phyloP scores from a whole-genome alignment of 2,329 filamentous ascomycete genomes.

The Aspergillus neotritici region DNA sequence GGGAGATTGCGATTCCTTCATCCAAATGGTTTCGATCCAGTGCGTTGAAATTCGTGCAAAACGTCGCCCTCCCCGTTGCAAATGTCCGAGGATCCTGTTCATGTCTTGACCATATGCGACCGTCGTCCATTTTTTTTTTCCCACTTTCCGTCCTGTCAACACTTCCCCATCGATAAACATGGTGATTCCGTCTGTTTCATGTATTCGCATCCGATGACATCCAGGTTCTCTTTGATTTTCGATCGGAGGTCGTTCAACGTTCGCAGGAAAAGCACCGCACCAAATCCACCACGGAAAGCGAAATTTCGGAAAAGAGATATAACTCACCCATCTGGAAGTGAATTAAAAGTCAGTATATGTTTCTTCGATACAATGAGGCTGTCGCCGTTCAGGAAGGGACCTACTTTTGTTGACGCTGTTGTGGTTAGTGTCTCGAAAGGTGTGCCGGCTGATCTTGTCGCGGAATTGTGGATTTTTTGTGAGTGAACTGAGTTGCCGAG shows the following conservation, averaged over 20 bases:
- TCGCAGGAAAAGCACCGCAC: constrained; percentile 25
- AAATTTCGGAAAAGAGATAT: constrained; percentile 21
- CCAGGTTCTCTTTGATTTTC: constrained; percentile 5
- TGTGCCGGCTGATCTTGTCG: constrained; percentile 33
- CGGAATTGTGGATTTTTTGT: constrained; percentile 35
- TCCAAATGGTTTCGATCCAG: constrained; percentile 7
- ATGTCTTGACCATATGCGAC: constrained; percentile 8
- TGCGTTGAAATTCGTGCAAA: constrained; percentile 14
- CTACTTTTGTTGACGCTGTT: constrained; percentile 52
- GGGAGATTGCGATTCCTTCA: constrained; percentile 1
- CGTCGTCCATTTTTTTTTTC: not conserved
- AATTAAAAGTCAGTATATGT: constrained; percentile 24
- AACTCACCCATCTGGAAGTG: constrained; percentile 58
- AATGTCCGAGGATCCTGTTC: not conserved
- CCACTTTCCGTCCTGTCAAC: not conserved
- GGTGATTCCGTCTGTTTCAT: not conserved
- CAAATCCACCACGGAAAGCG: constrained; percentile 25
- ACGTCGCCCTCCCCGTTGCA: not conserved
- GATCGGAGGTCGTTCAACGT: constrained; percentile 19
- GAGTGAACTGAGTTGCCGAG: constrained; percentile 38
- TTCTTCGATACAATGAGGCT: constrained; percentile 8
- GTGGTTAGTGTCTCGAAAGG: constrained; percentile 38
- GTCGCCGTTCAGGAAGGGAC: constrained; percentile 9
- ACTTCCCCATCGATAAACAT: constrained; percentile 2
- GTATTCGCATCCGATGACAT: not conserved